Evolutionary conservation across 169 alveolate species (phyloP).

Genomic region (Plasmodium falciparum): DNA sequence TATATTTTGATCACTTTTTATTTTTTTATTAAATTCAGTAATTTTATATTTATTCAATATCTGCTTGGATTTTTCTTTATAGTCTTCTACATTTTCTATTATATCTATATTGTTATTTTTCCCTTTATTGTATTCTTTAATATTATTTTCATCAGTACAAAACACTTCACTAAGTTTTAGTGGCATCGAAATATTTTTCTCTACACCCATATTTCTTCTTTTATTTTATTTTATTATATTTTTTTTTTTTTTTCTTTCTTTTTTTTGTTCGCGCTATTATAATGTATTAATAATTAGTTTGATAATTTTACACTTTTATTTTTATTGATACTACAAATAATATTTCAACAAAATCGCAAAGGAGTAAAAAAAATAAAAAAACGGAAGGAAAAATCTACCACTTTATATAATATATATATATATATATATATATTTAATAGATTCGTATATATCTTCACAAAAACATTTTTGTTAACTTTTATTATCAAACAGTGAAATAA

Average conservation of each 20-base stretch:
- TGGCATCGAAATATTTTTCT: conserved; percentile 14
- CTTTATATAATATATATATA: no score
- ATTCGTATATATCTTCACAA: no score
- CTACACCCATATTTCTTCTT: conserved; percentile 39
- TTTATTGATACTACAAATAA: no score
- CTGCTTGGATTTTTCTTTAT: conserved; percentile 3
- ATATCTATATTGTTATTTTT: not conserved
- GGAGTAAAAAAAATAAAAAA: no score
- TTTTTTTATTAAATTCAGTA: conserved; percentile 28
- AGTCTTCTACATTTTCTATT: conserved; percentile 7
- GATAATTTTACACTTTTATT: no score
- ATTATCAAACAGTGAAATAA: no score
- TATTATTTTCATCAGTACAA: conserved; percentile 7
- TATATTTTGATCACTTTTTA: not conserved
- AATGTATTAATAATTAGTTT: no score
- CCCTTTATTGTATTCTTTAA: not conserved
- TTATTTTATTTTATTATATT: no score
- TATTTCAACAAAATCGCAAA: no score
- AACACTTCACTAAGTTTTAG: conserved; percentile 59
- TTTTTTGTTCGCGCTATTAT: not conserved
- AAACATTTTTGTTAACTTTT: no score
- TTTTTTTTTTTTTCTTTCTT: not conserved
- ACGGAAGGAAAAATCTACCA: no score
- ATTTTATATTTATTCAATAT: conserved; percentile 64
- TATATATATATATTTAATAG: no score